Conservation (phyloP, 73 alveolate genomes). For the Stentor roeselii region DNA sequence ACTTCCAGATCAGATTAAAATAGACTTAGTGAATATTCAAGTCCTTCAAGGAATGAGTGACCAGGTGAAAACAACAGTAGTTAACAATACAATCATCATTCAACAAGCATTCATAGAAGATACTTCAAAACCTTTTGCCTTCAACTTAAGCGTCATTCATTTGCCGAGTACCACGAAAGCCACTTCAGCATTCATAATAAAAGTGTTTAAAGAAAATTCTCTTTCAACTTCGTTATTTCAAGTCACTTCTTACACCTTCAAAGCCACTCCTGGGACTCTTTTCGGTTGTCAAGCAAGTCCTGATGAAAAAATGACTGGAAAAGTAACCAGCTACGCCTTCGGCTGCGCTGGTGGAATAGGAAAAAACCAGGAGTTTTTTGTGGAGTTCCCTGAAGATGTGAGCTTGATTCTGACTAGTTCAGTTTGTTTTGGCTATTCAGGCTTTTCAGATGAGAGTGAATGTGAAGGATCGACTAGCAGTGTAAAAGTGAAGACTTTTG, state of each 20-base stretch:
- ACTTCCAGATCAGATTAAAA: neutral
- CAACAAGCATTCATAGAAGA: neutral
- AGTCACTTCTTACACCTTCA: neutral
- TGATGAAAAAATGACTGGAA: neutral
- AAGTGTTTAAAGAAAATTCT: neutral
- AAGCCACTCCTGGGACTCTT: neutral
- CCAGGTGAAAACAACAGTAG: neutral
- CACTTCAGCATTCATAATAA: neutral
- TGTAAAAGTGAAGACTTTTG: neutral
- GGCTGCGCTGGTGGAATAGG: neutral
- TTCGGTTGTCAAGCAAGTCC: no score
- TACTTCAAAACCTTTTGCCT: no score
- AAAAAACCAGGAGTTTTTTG: neutral
- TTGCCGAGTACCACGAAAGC: neutral
- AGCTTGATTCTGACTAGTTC: neutral
- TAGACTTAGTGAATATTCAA: neutral
- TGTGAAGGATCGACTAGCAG: neutral
- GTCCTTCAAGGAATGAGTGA: neutral
- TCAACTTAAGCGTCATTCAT: neutral
- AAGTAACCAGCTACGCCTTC: neutral
- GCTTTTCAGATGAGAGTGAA: neutral
- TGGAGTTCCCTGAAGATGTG: neutral
- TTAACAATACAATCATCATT: neutral
- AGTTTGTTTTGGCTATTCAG: neutral
- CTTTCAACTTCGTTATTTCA: neutral